Percentiles rank a stretch among this genome's conserved stretches.
These are phyloP conservation scores for Kwoniella newhampshirensis DNA, from an alignment of 768 basidiomycete species.

Conservation along the genomic window DNA sequence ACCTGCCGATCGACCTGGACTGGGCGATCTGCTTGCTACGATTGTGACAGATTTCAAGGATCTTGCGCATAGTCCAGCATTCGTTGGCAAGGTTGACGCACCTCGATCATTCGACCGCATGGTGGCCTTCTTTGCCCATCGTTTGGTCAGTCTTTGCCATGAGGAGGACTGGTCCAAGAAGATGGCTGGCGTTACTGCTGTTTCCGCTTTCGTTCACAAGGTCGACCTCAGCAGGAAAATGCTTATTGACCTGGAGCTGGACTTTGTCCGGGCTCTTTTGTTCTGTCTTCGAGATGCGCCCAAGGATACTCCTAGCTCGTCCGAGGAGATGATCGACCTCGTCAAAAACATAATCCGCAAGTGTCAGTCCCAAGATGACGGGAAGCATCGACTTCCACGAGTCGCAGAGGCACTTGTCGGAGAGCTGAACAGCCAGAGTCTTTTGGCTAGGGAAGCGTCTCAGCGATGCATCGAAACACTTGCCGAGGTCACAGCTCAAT, in stretches of 20 bases:
- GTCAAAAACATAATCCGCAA: slow-evolving; percentile 57
- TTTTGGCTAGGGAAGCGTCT: slow-evolving; percentile 77
- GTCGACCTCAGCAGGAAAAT: slow-evolving; percentile 72
- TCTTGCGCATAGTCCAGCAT: slow-evolving; percentile 47
- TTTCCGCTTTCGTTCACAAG: slow-evolving; percentile 73
- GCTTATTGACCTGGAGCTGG: slow-evolving; percentile 81
- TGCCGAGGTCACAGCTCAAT: slow-evolving; percentile 68
- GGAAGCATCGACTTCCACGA: slow-evolving; percentile 61
- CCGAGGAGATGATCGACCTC: slow-evolving; percentile 75
- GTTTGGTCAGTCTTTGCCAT: slow-evolving; percentile 80
- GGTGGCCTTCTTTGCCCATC: slow-evolving; percentile 76
- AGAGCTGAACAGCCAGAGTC: slow-evolving; percentile 83
- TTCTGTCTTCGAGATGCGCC: slow-evolving; percentile 94
- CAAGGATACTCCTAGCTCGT: slow-evolving; percentile 77
- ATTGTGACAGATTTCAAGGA: slow-evolving; percentile 69
- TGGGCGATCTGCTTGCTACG: slow-evolving; percentile 62
- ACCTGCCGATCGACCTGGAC: slow-evolving; percentile 53
- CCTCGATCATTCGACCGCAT: slow-evolving; percentile 57
- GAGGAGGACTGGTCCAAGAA: slow-evolving; percentile 89
- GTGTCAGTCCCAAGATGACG: slow-evolving; percentile 55
- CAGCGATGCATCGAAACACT: slow-evolving; percentile 78
- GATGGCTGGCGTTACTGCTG: slow-evolving; percentile 82
- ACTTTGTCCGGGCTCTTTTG: slow-evolving; percentile 82
- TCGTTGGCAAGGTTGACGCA: slow-evolving; percentile 36
- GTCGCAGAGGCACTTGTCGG: slow-evolving; percentile 74